Evolutionary conservation across 2,329 filamentous ascomycete species (phyloP), one percentile per base, ranked within the genome.

Genomic region (Venturia carpophila): DNA sequence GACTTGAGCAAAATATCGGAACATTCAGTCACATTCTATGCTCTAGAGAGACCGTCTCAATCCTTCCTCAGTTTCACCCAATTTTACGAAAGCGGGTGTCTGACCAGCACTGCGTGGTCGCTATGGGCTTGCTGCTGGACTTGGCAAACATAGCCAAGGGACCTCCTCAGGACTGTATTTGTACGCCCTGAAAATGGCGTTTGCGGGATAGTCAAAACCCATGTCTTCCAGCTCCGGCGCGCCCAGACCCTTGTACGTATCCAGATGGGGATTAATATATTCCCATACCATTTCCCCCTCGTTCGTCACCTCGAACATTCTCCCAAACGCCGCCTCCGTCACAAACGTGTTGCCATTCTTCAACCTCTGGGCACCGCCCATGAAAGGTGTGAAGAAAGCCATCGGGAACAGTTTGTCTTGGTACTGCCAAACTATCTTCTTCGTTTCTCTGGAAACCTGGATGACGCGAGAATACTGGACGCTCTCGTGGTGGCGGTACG

Each of bases 331-430:
- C 47, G 74, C 76, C 69, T 80, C 78, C 27, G 75, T 78, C 6
- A 80, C 66, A 63, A 80, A 64, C 0, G 77, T 77, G 67, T 80
- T 80, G 10, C 77, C 77, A 62, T 76, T 77, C 11, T 45, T 52
- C 19, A 80, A 67, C 17, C 75, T 69, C 68, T 80, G 78, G 9
- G 78, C 78, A 61, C 75, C 75, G 24, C 79, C 79, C 78, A 80
- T 80, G 63, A 80, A 80, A 0, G 78, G 78, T 0, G 76, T 79
- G 69, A 79, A 80, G 68, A 79, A 78, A 6, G 71, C 73, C 63
- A 77, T 69, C 6, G 74, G 73, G 49, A 64, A 63, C 1, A 74
- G 72, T 1, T 72, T 69, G 65, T 80, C 79, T 10, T 71, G 71
- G 61, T 80, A 79, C 64, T 80, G 73, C 79, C 79, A 80, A 2